A percentile compares a stretch with the other conserved stretches of the same genome.
Conservation (phyloP, 345 rosid genomes). For the Reutealis trisperma region DNA sequence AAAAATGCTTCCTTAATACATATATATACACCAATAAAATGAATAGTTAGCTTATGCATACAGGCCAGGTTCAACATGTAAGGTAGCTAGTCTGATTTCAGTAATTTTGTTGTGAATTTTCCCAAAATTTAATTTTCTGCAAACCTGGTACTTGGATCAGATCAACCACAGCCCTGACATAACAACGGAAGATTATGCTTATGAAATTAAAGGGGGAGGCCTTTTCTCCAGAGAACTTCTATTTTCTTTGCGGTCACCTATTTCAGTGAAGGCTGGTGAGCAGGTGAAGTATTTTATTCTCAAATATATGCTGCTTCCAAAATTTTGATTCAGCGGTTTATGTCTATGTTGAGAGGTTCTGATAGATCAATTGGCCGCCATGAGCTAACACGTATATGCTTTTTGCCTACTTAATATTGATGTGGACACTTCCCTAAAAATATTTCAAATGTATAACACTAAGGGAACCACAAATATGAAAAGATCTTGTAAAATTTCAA, state of each 20-base stretch:
- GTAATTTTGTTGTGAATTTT: not conserved
- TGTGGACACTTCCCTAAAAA: not conserved
- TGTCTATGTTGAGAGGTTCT: not conserved
- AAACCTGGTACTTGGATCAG: slow-evolving; percentile 41
- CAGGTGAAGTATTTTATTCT: slow-evolving; percentile 55
- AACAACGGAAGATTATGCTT: slow-evolving; percentile 73
- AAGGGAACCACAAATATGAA: not conserved
- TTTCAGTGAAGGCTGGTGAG: slow-evolving; percentile 80
- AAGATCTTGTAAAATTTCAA: not conserved
- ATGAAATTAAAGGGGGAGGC: slow-evolving; percentile 95
- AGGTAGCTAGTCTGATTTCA: not conserved
- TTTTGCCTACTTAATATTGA: not conserved
- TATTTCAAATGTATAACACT: not conserved
- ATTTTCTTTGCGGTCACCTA: slow-evolving; percentile 79
- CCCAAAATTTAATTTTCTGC: slow-evolving; percentile 16
- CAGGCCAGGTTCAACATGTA: not conserved
- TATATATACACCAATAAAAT: not conserved
- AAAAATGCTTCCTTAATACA: not conserved
- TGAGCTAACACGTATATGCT: not conserved
- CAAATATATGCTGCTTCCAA: not conserved
- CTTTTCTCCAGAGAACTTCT: slow-evolving; percentile 83
- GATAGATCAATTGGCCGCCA: not conserved
- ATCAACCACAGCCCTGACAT: slow-evolving; percentile 79
- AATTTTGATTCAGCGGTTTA: not conserved
- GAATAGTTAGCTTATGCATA: not conserved